phyloP scores from a whole-genome alignment of 345 rosid genomes.

The Bruguiera sexangula region DNA sequence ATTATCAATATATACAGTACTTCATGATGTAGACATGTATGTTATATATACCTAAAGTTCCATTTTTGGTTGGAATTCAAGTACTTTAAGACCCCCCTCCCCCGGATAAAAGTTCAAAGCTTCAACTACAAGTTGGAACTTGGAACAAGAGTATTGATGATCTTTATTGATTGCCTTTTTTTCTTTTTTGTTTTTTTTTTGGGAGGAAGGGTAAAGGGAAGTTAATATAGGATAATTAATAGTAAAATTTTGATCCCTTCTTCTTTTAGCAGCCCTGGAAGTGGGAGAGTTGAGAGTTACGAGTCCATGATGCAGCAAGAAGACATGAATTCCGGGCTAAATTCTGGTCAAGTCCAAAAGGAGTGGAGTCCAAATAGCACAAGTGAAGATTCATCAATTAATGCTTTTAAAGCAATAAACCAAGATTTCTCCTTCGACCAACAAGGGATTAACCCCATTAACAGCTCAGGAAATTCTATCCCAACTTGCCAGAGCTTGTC shows the following conservation, averaged over 20 bases:
- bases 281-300: conserved; percentile 19
- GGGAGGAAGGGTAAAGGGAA: conserved; percentile 5
- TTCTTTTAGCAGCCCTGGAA: conserved; percentile 5
- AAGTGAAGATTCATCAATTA: conserved; percentile 31
- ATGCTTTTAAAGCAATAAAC: conserved; percentile 22
- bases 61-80: conserved; percentile 5
- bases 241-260: neutral
- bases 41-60: neutral
- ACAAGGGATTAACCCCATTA: conserved; percentile 6
- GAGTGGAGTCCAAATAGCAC: conserved; percentile 43
- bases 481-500: conserved; percentile 25
- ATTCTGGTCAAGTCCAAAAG: conserved; percentile 31
- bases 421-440: conserved; percentile 25
- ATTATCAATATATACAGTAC: neutral
- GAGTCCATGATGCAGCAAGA: conserved; percentile 25
- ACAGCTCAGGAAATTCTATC: conserved; percentile 1
- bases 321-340: conserved; percentile 20
- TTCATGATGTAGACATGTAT: neutral
- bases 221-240: conserved; percentile 20
- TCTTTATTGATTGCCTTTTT: neutral
- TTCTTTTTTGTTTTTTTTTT: neutral
- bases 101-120: conserved; percentile 4
- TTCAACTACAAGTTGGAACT: conserved; percentile 23
- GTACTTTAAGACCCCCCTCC: neutral
- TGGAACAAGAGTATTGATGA: neutral